A percentile compares a stretch with the other conserved stretches of the same genome.
Evolutionary conservation across 169 alveolate species (phyloP).

Genomic region (Pseudocohnilembus persalinus): DNA sequence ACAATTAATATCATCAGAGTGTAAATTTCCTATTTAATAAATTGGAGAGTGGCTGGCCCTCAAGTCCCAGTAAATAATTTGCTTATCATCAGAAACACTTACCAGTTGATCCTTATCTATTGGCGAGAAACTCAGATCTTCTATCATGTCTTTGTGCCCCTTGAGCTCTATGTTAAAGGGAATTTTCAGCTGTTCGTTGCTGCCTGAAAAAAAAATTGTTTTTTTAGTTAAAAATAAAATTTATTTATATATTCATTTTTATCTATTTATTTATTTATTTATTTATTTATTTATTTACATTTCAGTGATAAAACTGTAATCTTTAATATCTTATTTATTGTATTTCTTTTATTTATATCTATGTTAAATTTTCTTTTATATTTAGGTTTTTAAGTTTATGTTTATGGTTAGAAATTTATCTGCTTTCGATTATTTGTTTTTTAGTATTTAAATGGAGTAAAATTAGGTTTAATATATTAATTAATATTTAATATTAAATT

Average conservation of each 20-base stretch:
- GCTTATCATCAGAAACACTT: conserved; percentile 22
- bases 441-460: no score
- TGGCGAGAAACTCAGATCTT: conserved; percentile 20
- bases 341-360: no score
- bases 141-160: conserved; percentile 23
- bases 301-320: no score
- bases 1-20: conserved; percentile 35
- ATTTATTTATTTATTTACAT: no score
- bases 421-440: no score
- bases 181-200: conserved; percentile 19
- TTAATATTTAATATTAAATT: no score
- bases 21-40: conserved; percentile 23
- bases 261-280: conserved; percentile 1
- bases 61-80: conserved; percentile 3
- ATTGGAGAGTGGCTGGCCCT: background rate
- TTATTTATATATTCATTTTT: no score
- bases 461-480: no score
- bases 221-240: background rate
- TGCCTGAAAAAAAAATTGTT: conserved; percentile 1
- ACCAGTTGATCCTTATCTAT: conserved; percentile 1
- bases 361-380: no score
- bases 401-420: no score
- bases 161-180: background rate
- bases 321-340: no score
- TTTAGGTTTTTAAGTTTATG: no score